Evolutionary conservation across 2,329 filamentous ascomycete species (phyloP), one percentile per base, ranked within the genome.

Genomic region (Mycosphaerelloides madeirae): DNA sequence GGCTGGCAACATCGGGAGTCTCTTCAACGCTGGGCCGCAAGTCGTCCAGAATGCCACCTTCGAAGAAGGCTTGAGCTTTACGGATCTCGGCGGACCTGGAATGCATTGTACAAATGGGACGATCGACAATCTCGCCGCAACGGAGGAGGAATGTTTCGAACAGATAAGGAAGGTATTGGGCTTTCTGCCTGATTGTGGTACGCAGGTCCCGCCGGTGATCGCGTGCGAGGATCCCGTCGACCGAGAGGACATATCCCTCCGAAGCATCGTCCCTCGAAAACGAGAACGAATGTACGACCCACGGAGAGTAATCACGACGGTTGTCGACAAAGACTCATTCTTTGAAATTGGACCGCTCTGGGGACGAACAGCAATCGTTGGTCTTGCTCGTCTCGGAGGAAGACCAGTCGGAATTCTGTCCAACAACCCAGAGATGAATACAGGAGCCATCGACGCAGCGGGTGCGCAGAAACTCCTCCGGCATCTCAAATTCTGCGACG

Each of bases 31-130:
- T 6, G 80, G 80, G 0, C 79, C 80, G 0, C 76, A 77, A 48
- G 79, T 83, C 1, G 80, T 83, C 14, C 76, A 77, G 38, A 66
- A 56, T 39, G 80, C 80, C 1, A 84, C 80, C 0, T 83, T 82
- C 51, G 80, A 83, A 57, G 80, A 83, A 64, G 79, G 74, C 0
- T 61, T 83, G 2, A 73, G 68, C 3, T 75, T 81, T 37, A 72
- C 71, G 11, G 78, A 82, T 50, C 67, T 83, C 0, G 80, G 80
- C 3, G 80, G 80, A 0, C 78, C 80, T 0, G 65, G 64, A 15
- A 74, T 83, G 61, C 80, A 84, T 56, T 81, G 78, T 53, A 77
- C 76, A 1, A 84, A 84, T 46, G 80, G 80, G 0, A 84, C 80
- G 0, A 81, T 83, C 38, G 80, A 84, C 48, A 84, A 83, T 41